Percentiles rank a stretch among this genome's conserved stretches.
Evolutionary conservation across 1,139 yeast species (phyloP).

Genomic region (Geotrichum aggregatum): DNA sequence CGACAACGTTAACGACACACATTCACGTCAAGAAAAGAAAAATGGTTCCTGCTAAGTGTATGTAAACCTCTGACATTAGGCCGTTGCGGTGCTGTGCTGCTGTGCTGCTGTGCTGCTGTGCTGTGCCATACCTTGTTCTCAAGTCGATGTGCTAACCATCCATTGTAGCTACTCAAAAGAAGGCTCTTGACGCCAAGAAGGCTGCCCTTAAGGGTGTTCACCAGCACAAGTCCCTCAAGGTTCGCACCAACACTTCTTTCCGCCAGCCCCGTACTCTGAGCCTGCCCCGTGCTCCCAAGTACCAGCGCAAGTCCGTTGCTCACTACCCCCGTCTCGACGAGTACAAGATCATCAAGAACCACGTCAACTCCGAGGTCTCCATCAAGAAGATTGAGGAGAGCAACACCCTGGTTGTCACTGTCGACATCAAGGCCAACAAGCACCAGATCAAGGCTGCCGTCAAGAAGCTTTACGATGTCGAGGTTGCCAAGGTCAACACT

Average conservation of each 20-base stretch:
- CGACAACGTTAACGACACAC: neutral
- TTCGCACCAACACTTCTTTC: slow-evolving; percentile 93
- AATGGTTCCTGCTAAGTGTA: slow-evolving; percentile 4
- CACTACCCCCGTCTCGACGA: slow-evolving; percentile 97
- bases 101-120: neutral
- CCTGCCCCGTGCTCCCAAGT: slow-evolving; percentile 90
- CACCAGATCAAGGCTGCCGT: slow-evolving; percentile 97
- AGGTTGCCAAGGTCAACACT: slow-evolving; percentile 90
- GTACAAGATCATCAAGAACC: slow-evolving; percentile 89
- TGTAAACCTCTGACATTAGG: neutral
- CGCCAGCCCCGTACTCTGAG: slow-evolving; percentile 96
- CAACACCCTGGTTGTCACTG: slow-evolving; percentile 98
- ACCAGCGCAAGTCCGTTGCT: slow-evolving; percentile 93
- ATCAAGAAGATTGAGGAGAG: slow-evolving; percentile 99
- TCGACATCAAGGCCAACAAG: slow-evolving; percentile 95
- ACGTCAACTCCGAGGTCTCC: slow-evolving; percentile 97
- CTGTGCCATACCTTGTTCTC: too few relatives aligned
- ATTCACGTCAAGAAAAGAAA: neutral
- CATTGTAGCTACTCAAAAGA: slow-evolving; percentile 40
- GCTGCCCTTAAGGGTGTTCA: slow-evolving; percentile 97
- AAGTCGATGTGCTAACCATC: neutral
- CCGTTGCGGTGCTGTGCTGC: neutral
- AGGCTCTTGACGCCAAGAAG: slow-evolving; percentile 98
- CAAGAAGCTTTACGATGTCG: slow-evolving; percentile 97
- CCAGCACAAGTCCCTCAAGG: slow-evolving; percentile 86